These are phyloP conservation scores for Eimeria brunetti DNA, from an alignment of 169 alveolate genomes.

Conservation along the genomic window DNA sequence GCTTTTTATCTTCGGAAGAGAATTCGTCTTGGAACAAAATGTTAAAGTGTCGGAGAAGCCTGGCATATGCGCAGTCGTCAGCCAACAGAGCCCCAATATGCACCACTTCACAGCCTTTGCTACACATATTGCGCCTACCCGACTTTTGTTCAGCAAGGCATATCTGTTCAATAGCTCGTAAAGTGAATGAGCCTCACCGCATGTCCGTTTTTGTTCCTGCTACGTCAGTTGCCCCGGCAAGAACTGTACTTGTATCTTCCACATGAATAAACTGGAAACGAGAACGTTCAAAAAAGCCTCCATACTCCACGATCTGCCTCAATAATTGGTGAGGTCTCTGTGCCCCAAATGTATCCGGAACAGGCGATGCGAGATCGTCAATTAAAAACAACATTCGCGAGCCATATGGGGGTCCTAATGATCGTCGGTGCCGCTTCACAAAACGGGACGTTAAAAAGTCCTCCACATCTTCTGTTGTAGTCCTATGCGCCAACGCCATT, in stretches of 20 bases:
- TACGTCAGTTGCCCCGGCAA: slow-evolving; percentile 46
- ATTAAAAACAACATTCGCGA: slow-evolving; percentile 94
- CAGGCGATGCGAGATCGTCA: slow-evolving; percentile 97
- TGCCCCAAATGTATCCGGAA: slow-evolving; percentile 97
- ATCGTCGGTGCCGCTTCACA: slow-evolving; percentile 91
- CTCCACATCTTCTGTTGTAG: slow-evolving; percentile 92
- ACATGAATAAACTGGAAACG: slow-evolving; percentile 63
- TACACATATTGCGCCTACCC: background rate
- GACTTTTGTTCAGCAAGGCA: background rate
- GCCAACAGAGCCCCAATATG: background rate
- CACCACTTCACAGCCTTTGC: background rate
- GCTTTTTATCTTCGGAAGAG: slow-evolving; percentile 31
- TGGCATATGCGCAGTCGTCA: slow-evolving; percentile 1
- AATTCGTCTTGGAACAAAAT: slow-evolving; percentile 65
- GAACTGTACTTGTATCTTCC: slow-evolving; percentile 64
- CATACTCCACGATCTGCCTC: slow-evolving; percentile 94
- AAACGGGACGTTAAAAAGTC: slow-evolving; percentile 92
- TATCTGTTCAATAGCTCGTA: background rate
- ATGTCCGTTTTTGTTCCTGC: slow-evolving; percentile 28
- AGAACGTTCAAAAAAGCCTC: slow-evolving; percentile 94
- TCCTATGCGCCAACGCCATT: slow-evolving; percentile 94
- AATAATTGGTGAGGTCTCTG: slow-evolving; percentile 95
- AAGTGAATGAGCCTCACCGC: slow-evolving; percentile 35
- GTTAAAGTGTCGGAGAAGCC: slow-evolving; percentile 64
- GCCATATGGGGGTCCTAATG: slow-evolving; percentile 94